A percentile compares a stretch with the other conserved stretches of the same genome.
Evolutionary conservation across 148 eudicot species (phyloP).

Genomic region (Amaranthus cruentus): DNA sequence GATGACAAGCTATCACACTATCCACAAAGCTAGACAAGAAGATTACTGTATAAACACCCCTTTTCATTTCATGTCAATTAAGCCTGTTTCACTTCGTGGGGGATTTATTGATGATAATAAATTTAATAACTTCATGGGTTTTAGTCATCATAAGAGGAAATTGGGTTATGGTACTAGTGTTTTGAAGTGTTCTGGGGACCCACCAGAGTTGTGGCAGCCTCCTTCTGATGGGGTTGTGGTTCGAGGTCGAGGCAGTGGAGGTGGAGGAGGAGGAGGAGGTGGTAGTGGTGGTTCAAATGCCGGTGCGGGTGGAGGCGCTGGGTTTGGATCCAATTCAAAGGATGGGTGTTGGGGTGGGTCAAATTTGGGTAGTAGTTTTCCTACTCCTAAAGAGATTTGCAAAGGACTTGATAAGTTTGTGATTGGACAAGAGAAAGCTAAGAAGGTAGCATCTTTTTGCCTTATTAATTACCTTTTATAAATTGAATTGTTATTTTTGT

Average conservation of each 20-base stretch:
- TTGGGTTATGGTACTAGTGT: slow-evolving; percentile 17
- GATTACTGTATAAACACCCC: slow-evolving; percentile 33
- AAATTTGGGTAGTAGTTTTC: slow-evolving; percentile 63
- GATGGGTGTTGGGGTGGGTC: slow-evolving; percentile 89
- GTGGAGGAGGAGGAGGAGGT: slow-evolving; percentile 28
- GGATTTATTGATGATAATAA: slow-evolving; percentile 33
- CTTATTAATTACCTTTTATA: slow-evolving; percentile 3
- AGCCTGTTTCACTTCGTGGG: slow-evolving; percentile 48
- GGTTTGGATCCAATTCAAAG: slow-evolving; percentile 44
- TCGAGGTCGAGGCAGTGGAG: slow-evolving; percentile 45
- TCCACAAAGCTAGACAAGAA: slow-evolving; percentile 37
- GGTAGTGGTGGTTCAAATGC: slow-evolving; percentile 34
- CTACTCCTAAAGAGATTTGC: slow-evolving; percentile 93
- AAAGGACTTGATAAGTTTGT: slow-evolving; percentile 98
- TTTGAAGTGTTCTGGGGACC: slow-evolving; percentile 65
- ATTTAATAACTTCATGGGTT: slow-evolving; percentile 28
- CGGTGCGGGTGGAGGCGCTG: slow-evolving; percentile 43
- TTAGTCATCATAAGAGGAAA: slow-evolving; percentile 31
- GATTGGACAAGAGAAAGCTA: slow-evolving; percentile 93
- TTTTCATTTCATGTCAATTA: slow-evolving; percentile 47
- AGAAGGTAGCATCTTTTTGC: slow-evolving; percentile 52
- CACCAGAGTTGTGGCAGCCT: slow-evolving; percentile 94
- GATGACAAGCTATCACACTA: slow-evolving; percentile 31
- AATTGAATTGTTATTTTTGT: slow-evolving; percentile 12
- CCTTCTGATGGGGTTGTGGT: slow-evolving; percentile 67